phyloP scores from a whole-genome alignment of 106 monocot genomes.

The Dactylorhiza incarnata region DNA sequence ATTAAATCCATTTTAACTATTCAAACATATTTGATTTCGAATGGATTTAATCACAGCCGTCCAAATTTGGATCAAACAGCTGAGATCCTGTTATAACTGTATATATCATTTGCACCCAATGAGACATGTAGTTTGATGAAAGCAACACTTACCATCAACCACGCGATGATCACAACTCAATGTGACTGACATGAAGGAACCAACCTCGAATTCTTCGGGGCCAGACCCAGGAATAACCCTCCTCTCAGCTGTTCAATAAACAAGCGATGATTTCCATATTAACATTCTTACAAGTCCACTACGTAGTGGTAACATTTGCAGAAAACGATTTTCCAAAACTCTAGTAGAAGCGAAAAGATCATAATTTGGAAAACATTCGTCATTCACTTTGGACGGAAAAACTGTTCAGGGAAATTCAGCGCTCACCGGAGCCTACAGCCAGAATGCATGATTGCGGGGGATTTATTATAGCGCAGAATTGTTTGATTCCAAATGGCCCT shows the following conservation, averaged over 20 bases:
- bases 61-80: no score
- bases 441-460: slow-evolving; percentile 96
- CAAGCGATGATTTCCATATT: neutral
- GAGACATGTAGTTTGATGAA: neutral
- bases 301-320: no score
- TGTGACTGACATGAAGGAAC: slow-evolving; percentile 89
- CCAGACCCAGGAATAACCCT: slow-evolving; percentile 73
- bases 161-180: slow-evolving; percentile 98
- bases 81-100: no score
- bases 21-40: no score
- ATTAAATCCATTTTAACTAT: no score
- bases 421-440: slow-evolving; percentile 86
- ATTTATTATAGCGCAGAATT: slow-evolving; percentile 97
- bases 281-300: neutral
- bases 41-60: no score
- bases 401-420: neutral
- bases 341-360: no score
- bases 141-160: slow-evolving; percentile 58
- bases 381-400: neutral
- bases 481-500: slow-evolving; percentile 93
- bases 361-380: neutral
- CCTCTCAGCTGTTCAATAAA: slow-evolving; percentile 68
- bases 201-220: slow-evolving; percentile 56
- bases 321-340: no score
- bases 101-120: no score